Base-by-base conservation (phyloP, 768 basidiomycete species). In the Hydnomerulius pinastri region DNA sequence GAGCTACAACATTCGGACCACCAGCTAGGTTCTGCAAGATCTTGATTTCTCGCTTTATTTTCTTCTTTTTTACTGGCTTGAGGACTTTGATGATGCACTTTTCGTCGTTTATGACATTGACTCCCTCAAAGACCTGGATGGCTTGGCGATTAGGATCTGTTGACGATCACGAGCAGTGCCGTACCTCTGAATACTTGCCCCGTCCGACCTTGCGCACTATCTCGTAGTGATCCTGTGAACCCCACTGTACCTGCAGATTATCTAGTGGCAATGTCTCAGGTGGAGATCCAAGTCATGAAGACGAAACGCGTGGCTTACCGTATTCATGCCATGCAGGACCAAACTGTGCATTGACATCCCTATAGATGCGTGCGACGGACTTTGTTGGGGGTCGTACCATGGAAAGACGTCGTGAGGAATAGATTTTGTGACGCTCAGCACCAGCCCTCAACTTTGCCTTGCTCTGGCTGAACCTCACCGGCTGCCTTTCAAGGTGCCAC, bases 51-150 rank as follows among this genome's bases (percentile, higher is more conserved):
- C 96, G 82, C 75, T 98, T 98, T 73, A 98, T 98, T 76, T 98
- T 98, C 83, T 98, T 98, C 84, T 98, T 98, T 81, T 98, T 98
- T 33, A 98, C 95, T 0, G 96, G 96, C 71, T 98, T 98, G 59
- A 98, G 79, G 27, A 98, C 96, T 71, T 98, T 98, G 76, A 98
- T 94, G 71, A 96, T 96, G 69, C 93, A 95, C 73, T 95, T 95
- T 72, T 91, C 89, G 61, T 92, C 90, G 53, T 86, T 88, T 44
- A 89, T 83, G 53, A 93, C 85, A 67, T 95, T 91, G 63, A 96
- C 83, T 6, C 94, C 94, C 71, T 96, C 93, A 60, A 96, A 96
- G 51, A 92, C 90, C 90, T 92, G 61, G 4, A 46, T 32, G 47
- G 36, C 53, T 11, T 21, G 15, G 24, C 41, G 55, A 59, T 47